phyloP scores from a whole-genome alignment of 2,329 filamentous ascomycete genomes.

The Aspergillus glaucus region DNA sequence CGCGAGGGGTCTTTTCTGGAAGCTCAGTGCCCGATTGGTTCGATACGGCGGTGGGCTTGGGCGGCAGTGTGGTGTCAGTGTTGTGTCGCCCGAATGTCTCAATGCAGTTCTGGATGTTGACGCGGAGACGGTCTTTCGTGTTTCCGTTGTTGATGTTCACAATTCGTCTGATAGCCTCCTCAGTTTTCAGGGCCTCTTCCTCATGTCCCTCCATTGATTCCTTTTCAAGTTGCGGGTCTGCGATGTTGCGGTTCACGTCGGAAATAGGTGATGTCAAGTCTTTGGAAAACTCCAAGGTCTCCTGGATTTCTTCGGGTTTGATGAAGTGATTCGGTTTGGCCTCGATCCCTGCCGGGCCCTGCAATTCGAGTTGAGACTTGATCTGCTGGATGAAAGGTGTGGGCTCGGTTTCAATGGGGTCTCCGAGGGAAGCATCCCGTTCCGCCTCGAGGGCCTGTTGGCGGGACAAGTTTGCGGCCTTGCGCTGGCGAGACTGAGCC shows the following conservation, averaged over 20 bases:
- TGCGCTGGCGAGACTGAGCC: slow-evolving; percentile 75
- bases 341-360: slow-evolving; percentile 9
- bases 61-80: slow-evolving; percentile 66
- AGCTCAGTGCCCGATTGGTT: slow-evolving; percentile 33
- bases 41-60: slow-evolving; percentile 46
- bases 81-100: slow-evolving; percentile 84
- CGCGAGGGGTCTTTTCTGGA: slow-evolving; percentile 53
- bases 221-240: slow-evolving; percentile 34
- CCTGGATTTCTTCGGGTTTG: slow-evolving; percentile 58
- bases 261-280: slow-evolving; percentile 47
- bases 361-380: slow-evolving; percentile 15
- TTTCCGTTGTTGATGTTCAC: slow-evolving; percentile 69
- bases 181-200: slow-evolving; percentile 58
- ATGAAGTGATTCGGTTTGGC: slow-evolving; percentile 69
- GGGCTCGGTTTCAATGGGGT: slow-evolving; percentile 69
- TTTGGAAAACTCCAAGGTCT: slow-evolving; percentile 62
- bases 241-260: slow-evolving; percentile 21
- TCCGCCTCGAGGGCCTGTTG: slow-evolving; percentile 62
- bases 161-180: slow-evolving; percentile 73
- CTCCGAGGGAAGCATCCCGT: slow-evolving; percentile 61
- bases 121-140: slow-evolving; percentile 68
- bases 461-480: slow-evolving; percentile 72
- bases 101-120: slow-evolving; percentile 79
- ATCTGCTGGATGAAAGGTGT: slow-evolving; percentile 67
- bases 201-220: slow-evolving; percentile 43